Evolutionary conservation across 345 rosid genomes (phyloP).

Genomic region (Zanthoxylum bungeanum): DNA sequence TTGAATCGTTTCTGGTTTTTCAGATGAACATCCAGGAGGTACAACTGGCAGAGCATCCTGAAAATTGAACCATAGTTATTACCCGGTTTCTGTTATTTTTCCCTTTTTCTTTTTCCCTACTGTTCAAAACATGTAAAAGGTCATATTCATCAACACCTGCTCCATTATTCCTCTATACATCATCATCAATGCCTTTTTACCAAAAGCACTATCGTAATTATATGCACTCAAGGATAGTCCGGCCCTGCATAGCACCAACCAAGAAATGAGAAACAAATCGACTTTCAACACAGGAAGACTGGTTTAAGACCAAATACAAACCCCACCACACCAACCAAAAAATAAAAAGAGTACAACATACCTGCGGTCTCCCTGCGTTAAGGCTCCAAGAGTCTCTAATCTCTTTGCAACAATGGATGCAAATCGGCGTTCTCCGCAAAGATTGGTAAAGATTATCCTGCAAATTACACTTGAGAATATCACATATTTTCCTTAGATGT

Average conservation of each 20-base stretch:
- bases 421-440: slow-evolving; percentile 98
- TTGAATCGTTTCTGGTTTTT: slow-evolving; percentile 74
- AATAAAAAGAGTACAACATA: slow-evolving; percentile 24
- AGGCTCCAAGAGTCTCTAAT: slow-evolving; percentile 93
- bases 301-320: slow-evolving; percentile 5
- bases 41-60: slow-evolving; percentile 91
- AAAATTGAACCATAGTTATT: slow-evolving; percentile 32
- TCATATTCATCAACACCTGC: slow-evolving; percentile 42
- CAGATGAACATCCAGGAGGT: slow-evolving; percentile 93
- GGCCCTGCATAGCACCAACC: slow-evolving; percentile 60
- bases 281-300: not conserved
- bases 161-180: slow-evolving; percentile 99
- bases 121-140: not conserved
- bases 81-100: slow-evolving; percentile 13
- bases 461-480: slow-evolving; percentile 7
- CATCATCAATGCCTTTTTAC: slow-evolving; percentile 86
- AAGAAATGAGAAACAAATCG: slow-evolving; percentile 18
- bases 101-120: not conserved
- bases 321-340: slow-evolving; percentile 8
- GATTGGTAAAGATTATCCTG: slow-evolving; percentile 88
- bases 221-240: slow-evolving; percentile 95
- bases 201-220: slow-evolving; percentile 89
- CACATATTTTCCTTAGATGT: not conserved
- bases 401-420: slow-evolving; percentile 99
- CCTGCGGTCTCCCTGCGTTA: slow-evolving; percentile 99